Evolutionary conservation across 805 yeast species (phyloP), one percentile per base, ranked within the genome.

Genomic region (Wickerhamiella qilinensis): DNA sequence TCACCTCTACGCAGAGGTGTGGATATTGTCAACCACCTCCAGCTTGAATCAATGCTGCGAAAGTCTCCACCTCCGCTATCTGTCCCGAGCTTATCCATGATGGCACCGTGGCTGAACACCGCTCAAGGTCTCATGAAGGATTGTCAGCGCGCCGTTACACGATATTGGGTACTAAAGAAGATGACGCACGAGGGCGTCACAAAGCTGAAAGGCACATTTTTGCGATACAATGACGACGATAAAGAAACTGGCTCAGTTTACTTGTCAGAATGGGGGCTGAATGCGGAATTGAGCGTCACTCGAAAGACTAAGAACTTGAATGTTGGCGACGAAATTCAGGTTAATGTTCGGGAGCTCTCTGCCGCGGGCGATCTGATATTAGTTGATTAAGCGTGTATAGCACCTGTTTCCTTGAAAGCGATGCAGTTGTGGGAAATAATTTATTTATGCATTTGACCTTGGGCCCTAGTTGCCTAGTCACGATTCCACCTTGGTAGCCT

Each of bases 1-100:
- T 85, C 96, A 0, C 97, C 98, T 2, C 62, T 91, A 45, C 66
- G 97, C 54, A 64, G 97, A 46, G 79, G 71, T 46, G 75, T 79
- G 5, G 97, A 88, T 54, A 57, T 85, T 43, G 55, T 85, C 7
- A 77, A 77, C 50, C 96, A 86, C 50, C 71, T 86, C 72, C 88
- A 80, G 49, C 44, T 82, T 1, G 77, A 73, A 39, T 53, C 71
- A 1, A 40, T 76, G 14, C 45, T 44, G 2, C 45, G 44, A 14
- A 54, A 47, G 25, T 49, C 2, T 9, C 35, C 37, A 12, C 12
- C 20, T 3, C 38, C 38, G 3, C 33, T 39, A 7, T 20, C 38
- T 16, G n/a, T 6, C 9, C 15, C 11, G 3, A 21, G 31, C 8
- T 27, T 39, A 9, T n/a, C 21, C 24, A 25, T 20, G 11, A 35